Evolutionary conservation across 163 green algal species (phyloP).

Genomic region (Botryococcus braunii): DNA sequence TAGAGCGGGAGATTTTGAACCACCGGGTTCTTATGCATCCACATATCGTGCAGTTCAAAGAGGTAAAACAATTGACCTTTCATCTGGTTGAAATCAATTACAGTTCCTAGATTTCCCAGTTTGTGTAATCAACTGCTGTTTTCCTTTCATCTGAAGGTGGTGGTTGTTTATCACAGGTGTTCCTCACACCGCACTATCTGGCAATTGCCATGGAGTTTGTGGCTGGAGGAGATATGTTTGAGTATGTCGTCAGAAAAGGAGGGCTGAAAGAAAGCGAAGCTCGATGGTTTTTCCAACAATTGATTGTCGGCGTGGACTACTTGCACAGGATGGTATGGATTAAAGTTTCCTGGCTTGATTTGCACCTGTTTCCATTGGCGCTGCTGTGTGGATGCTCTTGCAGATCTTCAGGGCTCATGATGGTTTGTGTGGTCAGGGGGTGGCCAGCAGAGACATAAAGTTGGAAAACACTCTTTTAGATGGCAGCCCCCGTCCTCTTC

Average conservation of each 20-base stretch:
- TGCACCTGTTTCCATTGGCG: background rate
- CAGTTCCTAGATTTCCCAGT: too few species aligned
- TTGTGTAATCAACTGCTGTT: too few species aligned
- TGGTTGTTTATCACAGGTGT: conserved; percentile 57
- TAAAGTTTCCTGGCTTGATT: background rate
- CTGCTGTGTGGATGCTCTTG: conserved; percentile 7
- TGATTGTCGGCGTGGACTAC: conserved; percentile 86
- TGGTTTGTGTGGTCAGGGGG: too few species aligned
- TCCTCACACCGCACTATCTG: conserved; percentile 74
- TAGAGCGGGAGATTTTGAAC: conserved; percentile 9
- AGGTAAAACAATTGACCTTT: conserved; percentile 45
- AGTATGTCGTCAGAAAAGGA: conserved; percentile 80
- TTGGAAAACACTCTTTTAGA: conserved; percentile 88
- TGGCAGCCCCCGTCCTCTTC: conserved; percentile 58
- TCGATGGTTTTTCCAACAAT: conserved; percentile 91
- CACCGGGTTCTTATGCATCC: conserved; percentile 11
- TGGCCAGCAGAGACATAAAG: conserved; percentile 80
- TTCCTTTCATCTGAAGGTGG: too few species aligned
- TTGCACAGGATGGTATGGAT: conserved; percentile 69
- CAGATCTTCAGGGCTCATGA: too few species aligned
- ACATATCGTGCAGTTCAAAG: conserved; percentile 83
- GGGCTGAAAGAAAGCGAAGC: conserved; percentile 80
- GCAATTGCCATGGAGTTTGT: conserved; percentile 90
- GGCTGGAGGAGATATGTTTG: conserved; percentile 86
- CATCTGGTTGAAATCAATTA: too few species aligned